Base-by-base conservation (phyloP, 108 stramenopile genomes). In the Mediolabrus comicus region DNA sequence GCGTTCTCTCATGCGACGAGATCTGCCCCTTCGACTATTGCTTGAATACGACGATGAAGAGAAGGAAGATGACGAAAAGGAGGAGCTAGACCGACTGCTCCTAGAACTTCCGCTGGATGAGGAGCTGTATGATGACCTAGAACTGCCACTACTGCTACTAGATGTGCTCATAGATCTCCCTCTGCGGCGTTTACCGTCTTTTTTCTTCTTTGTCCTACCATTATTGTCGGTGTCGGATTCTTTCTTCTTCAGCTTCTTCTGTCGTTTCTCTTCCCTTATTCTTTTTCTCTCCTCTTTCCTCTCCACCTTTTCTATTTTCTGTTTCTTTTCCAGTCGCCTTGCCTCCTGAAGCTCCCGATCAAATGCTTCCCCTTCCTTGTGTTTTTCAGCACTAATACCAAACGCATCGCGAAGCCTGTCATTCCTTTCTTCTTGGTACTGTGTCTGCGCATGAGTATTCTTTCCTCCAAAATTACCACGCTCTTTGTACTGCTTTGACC, bases 331-430 rank as follows among this genome's bases (percentile, higher is more conserved):
- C 53, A 73, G 66, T 22, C 75, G 78, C 55, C 87, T 86, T 57
- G 85, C 43, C 24, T 86, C 75, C 46, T 90, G 89, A 10, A 88
- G 51, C 59, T 95, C 91, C 3, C 83, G 74, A 62, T 95, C 88
- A 78, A 95, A 95, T 29, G 94, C 94, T 54, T 62, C 71, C 8
- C 94, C 94, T 63, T 90, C 91, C 17, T 83, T 83, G 52, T 92
- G 86, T 17, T 59, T 71, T 16, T 72, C 72, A n/a, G 65, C 62
- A n/a, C 60, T 30, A 49, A 88, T 89, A 4, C 88, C 87, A 57
- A 88, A 86, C 0, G 89, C 89, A 32, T 74, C 57, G 26, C 87
- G 78, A 43, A 95, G 69, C 11, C 84, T 80, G 33, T 84, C 81
- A 53, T 87, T 92, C 3, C 78, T 57, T 56, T 79, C 58, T n/a